A percentile compares a stretch with the other conserved stretches of the same genome.
phyloP scores from a whole-genome alignment of 768 basidiomycete genomes.

The Inosperma sp. region DNA sequence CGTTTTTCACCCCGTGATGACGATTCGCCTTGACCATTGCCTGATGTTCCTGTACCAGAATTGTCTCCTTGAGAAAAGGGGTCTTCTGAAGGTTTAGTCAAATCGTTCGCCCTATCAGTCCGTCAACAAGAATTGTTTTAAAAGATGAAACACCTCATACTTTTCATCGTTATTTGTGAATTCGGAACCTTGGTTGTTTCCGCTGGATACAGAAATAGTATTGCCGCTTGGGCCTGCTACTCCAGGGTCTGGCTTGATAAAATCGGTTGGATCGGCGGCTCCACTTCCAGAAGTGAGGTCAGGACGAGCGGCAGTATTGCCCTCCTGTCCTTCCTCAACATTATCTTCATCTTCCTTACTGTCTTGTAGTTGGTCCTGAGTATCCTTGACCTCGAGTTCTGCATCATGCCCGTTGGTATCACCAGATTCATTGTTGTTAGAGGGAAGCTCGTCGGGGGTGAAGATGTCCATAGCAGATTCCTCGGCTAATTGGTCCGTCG shows the following conservation, averaged over 20 bases:
- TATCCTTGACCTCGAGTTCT: neutral
- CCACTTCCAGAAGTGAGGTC: slow-evolving; percentile 44
- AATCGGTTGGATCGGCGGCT: slow-evolving; percentile 30
- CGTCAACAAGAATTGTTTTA: too few species aligned
- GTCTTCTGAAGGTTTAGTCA: slow-evolving; percentile 22
- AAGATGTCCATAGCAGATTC: slow-evolving; percentile 14
- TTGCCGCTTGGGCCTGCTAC: slow-evolving; percentile 13
- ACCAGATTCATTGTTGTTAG: slow-evolving; percentile 19
- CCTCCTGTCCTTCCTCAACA: slow-evolving; percentile 29
- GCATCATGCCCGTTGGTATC: slow-evolving; percentile 7
- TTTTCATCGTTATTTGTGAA: too few species aligned
- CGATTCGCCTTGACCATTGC: slow-evolving; percentile 16
- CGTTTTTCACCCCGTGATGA: slow-evolving; percentile 24
- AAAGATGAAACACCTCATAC: too few species aligned
- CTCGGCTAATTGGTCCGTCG: slow-evolving; percentile 33
- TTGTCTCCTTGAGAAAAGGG: slow-evolving; percentile 21
- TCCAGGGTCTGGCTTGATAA: neutral
- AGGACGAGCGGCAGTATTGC: slow-evolving; percentile 34
- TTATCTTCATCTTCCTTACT: slow-evolving; percentile 28
- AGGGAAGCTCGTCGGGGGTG: neutral
- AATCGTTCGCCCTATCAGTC: too few species aligned
- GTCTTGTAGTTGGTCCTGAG: slow-evolving; percentile 14
- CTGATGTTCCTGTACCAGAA: slow-evolving; percentile 22
- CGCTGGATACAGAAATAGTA: too few species aligned
- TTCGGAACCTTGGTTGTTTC: too few species aligned